A percentile compares a stretch with the other conserved stretches of the same genome.
These are phyloP conservation scores for Penicillium sp. DNA, from an alignment of 2,329 filamentous ascomycete genomes.

Conservation along the genomic window DNA sequence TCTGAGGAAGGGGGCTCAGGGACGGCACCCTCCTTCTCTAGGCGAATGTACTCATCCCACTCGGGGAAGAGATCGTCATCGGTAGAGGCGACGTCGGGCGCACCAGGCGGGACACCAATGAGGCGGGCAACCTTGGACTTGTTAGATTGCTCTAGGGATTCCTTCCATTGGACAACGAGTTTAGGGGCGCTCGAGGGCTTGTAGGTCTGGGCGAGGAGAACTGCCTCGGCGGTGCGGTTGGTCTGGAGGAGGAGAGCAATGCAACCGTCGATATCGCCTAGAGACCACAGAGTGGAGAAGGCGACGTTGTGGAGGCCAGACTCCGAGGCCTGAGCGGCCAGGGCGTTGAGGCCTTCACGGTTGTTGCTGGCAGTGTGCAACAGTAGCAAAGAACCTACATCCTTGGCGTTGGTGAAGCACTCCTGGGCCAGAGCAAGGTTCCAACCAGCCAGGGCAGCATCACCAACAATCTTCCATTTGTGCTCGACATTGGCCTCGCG, in stretches of 20 bases:
- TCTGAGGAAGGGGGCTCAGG: constrained; percentile 40
- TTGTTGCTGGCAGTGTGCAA: constrained; percentile 85
- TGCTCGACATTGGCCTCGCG: constrained; percentile 83
- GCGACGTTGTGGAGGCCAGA: constrained; percentile 86
- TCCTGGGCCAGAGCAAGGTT: constrained; percentile 84
- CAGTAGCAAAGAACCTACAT: constrained; percentile 83
- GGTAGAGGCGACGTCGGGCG: constrained; percentile 50
- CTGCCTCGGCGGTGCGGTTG: constrained; percentile 77
- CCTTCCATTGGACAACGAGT: constrained; percentile 78
- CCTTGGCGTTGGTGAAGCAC: constrained; percentile 88
- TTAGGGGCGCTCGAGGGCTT: constrained; percentile 73
- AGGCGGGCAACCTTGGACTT: constrained; percentile 82
- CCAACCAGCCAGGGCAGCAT: constrained; percentile 84
- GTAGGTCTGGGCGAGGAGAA: constrained; percentile 92
- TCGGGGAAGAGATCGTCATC: constrained; percentile 88
- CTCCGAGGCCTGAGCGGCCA: constrained; percentile 73
- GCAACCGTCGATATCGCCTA: constrained; percentile 79
- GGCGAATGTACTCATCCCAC: constrained; percentile 84
- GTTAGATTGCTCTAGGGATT: constrained; percentile 75
- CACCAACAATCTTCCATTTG: constrained; percentile 97
- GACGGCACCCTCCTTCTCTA: constrained; percentile 70
- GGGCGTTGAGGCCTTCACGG: constrained; percentile 66
- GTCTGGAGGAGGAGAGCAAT: constrained; percentile 77
- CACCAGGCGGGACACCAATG: constrained; percentile 77
- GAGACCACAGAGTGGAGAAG: constrained; percentile 85